These are phyloP conservation scores for Cymodocea nodosa DNA, from an alignment of 116 monocot genomes.

Conservation along the genomic window DNA sequence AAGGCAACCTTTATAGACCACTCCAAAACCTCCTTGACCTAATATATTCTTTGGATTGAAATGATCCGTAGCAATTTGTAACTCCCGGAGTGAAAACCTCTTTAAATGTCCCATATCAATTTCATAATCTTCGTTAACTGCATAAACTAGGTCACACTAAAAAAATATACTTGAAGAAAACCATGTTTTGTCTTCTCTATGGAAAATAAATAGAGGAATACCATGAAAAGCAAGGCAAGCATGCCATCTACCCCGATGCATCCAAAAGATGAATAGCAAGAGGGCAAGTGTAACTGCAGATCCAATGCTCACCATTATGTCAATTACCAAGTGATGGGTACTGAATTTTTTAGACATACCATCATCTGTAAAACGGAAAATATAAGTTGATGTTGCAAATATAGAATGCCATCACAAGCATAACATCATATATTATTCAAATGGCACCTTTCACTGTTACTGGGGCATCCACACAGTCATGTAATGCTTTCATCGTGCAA, in stretches of 20 bases:
- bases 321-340: conserved; percentile 53
- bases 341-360: conserved; percentile 14
- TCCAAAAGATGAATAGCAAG: conserved; percentile 38
- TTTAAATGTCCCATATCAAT: conserved; percentile 80
- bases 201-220: conserved; percentile 9
- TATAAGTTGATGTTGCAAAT: conserved; percentile 1
- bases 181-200: not conserved
- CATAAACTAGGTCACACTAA: conserved; percentile 2
- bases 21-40: conserved; percentile 90
- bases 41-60: conserved; percentile 76
- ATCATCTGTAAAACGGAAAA: conserved; percentile 23
- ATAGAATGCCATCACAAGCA: not conserved
- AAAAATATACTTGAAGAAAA: not conserved
- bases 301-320: conserved; percentile 43
- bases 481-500: conserved; percentile 48
- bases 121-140: conserved; percentile 54
- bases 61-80: conserved; percentile 65
- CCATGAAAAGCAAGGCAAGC: conserved; percentile 37
- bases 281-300: conserved; percentile 26
- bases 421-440: not conserved
- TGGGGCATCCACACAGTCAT: conserved; percentile 45
- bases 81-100: conserved; percentile 69
- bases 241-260: conserved; percentile 40
- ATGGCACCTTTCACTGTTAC: conserved; percentile 39
- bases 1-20: conserved; percentile 81